These are phyloP conservation scores for Henckelia pumila DNA, from an alignment of 257 asterid species.

Conservation along the genomic window DNA sequence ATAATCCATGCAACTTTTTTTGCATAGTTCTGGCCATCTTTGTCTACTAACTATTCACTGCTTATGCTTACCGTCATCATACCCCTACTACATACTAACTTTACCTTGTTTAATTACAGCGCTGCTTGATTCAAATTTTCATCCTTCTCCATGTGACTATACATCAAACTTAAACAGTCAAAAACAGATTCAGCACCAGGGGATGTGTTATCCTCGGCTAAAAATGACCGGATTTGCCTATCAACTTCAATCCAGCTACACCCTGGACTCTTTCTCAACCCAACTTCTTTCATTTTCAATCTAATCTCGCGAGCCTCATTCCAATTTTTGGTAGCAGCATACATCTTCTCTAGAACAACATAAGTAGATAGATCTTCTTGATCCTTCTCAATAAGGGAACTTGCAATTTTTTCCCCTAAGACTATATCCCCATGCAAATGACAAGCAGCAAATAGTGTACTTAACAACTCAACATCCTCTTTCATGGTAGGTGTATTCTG, in stretches of 20 bases:
- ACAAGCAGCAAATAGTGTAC: conserved; percentile 65
- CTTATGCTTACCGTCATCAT: too few species aligned
- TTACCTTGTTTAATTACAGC: not conserved
- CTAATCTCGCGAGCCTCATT: conserved; percentile 52
- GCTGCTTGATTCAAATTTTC: conserved; percentile 20
- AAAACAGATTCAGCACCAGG: conserved; percentile 43
- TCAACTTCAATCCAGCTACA: conserved; percentile 80
- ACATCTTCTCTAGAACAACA: conserved; percentile 60
- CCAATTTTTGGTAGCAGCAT: conserved; percentile 56
- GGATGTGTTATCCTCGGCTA: conserved; percentile 48
- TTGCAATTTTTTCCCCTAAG: conserved; percentile 58
- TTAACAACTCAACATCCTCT: conserved; percentile 55
- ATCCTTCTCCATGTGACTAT: conserved; percentile 51
- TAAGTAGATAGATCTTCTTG: conserved; percentile 56
- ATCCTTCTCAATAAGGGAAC: conserved; percentile 46
- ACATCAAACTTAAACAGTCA: conserved; percentile 46
- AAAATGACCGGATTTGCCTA: conserved; percentile 47
- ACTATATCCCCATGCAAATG: conserved; percentile 49
- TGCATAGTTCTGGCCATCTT: too few species aligned
- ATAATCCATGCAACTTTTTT: too few species aligned
- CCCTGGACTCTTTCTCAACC: conserved; percentile 62
- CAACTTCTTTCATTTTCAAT: conserved; percentile 57
- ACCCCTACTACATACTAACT: too few species aligned
- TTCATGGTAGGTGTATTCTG: conserved; percentile 36
- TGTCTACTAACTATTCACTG: not conserved